Conservation (phyloP, 805 yeast genomes). For the Candida michaelii region DNA sequence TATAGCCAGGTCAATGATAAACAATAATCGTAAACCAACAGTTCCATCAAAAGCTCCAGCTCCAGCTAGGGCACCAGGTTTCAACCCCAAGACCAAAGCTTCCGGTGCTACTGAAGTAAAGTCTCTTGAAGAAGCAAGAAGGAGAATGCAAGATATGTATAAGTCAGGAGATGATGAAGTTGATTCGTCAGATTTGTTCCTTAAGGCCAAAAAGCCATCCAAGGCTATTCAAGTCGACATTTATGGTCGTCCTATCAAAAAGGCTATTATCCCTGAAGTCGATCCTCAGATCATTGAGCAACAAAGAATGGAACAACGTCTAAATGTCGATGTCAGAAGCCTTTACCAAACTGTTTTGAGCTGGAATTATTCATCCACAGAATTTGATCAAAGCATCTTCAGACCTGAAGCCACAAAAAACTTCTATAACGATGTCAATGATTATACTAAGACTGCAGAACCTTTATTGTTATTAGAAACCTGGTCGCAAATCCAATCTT, state of each 20-base stretch:
- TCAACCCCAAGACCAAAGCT: slow-evolving; percentile 30
- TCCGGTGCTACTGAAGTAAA: slow-evolving; percentile 19
- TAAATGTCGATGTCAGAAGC: slow-evolving; percentile 76
- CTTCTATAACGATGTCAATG: slow-evolving; percentile 55
- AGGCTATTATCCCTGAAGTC: slow-evolving; percentile 26
- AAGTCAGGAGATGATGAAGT: slow-evolving; percentile 20
- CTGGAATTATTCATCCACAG: slow-evolving; percentile 76
- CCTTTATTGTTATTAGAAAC: slow-evolving; percentile 87
- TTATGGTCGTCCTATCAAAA: slow-evolving; percentile 39
- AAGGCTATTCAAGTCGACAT: slow-evolving; percentile 45
- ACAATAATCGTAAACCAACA: slow-evolving; percentile 17
- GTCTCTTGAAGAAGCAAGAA: slow-evolving; percentile 35
- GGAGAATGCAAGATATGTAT: slow-evolving; percentile 8
- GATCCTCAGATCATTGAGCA: slow-evolving; percentile 53
- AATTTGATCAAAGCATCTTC: slow-evolving; percentile 48
- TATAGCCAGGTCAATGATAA: slow-evolving; percentile 13
- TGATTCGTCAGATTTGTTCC: slow-evolving; percentile 36
- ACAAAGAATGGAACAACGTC: slow-evolving; percentile 73
- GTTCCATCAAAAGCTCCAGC: slow-evolving; percentile 40
- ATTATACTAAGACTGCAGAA: slow-evolving; percentile 67
- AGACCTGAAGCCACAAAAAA: slow-evolving; percentile 33
- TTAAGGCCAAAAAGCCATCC: slow-evolving; percentile 22
- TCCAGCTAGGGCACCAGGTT: slow-evolving; percentile 53
- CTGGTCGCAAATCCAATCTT: slow-evolving; percentile 85
- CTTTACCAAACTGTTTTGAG: slow-evolving; percentile 64